phyloP scores from a whole-genome alignment of 345 rosid species.

The Moricandia arvensis region DNA sequence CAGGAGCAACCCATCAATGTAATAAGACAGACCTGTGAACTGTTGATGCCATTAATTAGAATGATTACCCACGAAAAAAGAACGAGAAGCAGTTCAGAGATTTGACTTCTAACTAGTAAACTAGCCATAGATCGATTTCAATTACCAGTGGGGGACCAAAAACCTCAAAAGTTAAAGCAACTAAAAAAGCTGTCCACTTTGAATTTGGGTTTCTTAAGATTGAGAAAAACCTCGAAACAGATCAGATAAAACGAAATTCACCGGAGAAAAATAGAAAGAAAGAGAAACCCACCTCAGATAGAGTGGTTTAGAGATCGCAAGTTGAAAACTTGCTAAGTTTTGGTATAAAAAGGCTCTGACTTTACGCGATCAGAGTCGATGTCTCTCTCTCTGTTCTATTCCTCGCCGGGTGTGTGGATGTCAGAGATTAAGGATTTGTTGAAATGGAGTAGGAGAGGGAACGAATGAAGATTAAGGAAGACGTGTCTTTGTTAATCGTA shows the following conservation, averaged over 20 bases:
- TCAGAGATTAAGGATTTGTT: conserved; percentile 22
- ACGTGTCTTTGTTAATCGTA: conserved; percentile 25
- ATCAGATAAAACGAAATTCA: neutral
- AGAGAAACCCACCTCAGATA: conserved; percentile 34
- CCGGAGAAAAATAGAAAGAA: neutral
- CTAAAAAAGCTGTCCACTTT: conserved; percentile 21
- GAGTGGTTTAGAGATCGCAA: conserved; percentile 8
- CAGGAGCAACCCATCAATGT: conserved; percentile 62
- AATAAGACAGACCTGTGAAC: conserved; percentile 31
- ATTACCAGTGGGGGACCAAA: neutral
- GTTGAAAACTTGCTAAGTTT: neutral
- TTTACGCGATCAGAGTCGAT: conserved; percentile 21
- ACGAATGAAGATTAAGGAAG: conserved; percentile 3
- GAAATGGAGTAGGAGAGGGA: conserved; percentile 11
- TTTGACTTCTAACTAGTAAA: conserved; percentile 4
- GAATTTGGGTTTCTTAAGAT: conserved; percentile 3
- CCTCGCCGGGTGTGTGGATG: conserved; percentile 22
- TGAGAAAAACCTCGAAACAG: conserved; percentile 9
- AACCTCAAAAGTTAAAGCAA: neutral
- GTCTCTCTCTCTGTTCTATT: neutral
- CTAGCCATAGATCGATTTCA: conserved; percentile 7
- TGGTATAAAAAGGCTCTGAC: neutral
- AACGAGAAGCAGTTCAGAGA: conserved; percentile 16
- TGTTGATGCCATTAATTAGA: conserved; percentile 16
- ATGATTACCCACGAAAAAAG: neutral